Evolutionary conservation across 1,284 basidiomycete genomes (phyloP).

Genomic region (Ustilago shanxiensis): DNA sequence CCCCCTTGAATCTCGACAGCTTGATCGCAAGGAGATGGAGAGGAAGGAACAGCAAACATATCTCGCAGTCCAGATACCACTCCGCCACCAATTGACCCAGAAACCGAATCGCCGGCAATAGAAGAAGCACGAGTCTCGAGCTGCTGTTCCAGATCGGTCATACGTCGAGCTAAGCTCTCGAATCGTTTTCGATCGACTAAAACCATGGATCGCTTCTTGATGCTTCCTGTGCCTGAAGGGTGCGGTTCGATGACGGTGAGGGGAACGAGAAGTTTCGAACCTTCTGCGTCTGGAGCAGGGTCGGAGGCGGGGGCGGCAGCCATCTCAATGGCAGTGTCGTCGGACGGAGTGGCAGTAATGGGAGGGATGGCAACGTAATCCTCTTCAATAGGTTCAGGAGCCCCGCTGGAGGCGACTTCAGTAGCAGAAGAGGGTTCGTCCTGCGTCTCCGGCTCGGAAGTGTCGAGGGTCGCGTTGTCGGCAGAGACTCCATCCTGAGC

Average conservation of each 20-base stretch:
- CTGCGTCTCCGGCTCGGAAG: background rate
- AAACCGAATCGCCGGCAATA: background rate
- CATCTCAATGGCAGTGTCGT: no score
- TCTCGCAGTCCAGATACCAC: conserved; percentile 12
- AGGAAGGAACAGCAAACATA: conserved; percentile 18
- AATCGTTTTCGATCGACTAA: conserved; percentile 60
- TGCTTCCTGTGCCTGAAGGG: conserved; percentile 57
- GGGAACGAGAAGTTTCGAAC: conserved; percentile 45
- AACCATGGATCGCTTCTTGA: conserved; percentile 61
- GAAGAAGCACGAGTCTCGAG: conserved; percentile 15
- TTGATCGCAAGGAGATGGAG: no score
- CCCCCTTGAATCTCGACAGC: background rate
- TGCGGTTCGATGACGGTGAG: conserved; percentile 52
- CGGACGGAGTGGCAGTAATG: background rate
- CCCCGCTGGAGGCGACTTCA: background rate
- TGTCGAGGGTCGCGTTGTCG: background rate
- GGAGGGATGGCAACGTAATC: background rate
- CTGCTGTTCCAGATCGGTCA: conserved; percentile 54
- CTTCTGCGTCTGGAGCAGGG: background rate
- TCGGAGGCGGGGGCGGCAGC: background rate
- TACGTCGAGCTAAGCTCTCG: conserved; percentile 57
- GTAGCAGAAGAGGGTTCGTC: background rate
- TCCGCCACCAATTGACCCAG: background rate
- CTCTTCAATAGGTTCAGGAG: background rate
- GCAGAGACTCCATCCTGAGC: background rate